These are phyloP conservation scores for Mucor velutinosus DNA, from an alignment of 371 early-diverging fungal species.

Conservation along the genomic window DNA sequence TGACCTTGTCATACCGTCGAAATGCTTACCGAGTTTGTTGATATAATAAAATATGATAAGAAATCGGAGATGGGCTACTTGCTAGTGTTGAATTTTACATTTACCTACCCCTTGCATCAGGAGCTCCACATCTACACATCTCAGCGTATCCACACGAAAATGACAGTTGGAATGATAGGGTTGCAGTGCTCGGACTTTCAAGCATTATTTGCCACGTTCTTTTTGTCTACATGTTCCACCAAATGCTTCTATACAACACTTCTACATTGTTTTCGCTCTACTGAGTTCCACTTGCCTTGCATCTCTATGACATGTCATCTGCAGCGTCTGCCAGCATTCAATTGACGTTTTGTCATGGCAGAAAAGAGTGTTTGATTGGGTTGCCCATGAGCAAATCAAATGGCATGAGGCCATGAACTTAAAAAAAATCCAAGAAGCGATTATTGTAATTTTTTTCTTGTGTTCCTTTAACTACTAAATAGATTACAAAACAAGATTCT, in stretches of 20 bases:
- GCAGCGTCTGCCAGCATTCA: neutral
- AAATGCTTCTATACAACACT: neutral
- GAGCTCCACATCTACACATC: too few relatives aligned
- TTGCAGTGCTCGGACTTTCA: neutral
- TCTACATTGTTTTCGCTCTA: neutral
- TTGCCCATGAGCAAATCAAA: conserved; percentile 17
- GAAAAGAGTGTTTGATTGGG: conserved; percentile 11
- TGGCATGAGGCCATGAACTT: conserved; percentile 7
- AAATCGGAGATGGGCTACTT: neutral
- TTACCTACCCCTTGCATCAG: too few relatives aligned
- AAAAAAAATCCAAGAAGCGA: conserved; percentile 11
- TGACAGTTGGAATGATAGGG: neutral
- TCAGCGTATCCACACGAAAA: neutral
- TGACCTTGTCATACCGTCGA: conserved; percentile 19
- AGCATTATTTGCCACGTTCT: conserved; percentile 21
- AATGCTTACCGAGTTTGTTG: conserved; percentile 13
- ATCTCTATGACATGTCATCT: neutral
- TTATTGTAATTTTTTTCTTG: conserved; percentile 13
- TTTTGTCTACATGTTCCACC: conserved; percentile 17
- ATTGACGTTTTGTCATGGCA: neutral
- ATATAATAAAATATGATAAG: neutral
- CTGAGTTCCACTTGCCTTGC: neutral
- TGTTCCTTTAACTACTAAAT: conserved; percentile 8
- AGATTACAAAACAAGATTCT: neutral
- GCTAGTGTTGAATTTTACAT: neutral